Evolutionary conservation across 352 stramenopile species (phyloP).

Genomic region (Globisporangium orthogonon): DNA sequence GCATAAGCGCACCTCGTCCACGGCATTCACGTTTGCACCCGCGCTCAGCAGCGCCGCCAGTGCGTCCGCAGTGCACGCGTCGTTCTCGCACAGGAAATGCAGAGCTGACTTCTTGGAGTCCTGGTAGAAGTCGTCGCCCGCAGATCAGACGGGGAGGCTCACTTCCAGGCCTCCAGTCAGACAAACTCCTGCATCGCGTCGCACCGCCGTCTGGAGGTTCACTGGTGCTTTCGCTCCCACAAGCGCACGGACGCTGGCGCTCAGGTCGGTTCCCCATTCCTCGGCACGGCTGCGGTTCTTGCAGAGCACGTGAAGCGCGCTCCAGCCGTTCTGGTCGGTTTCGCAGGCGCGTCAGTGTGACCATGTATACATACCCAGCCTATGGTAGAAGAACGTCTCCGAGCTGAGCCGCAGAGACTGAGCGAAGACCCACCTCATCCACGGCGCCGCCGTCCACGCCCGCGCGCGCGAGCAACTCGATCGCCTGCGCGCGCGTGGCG

Average conservation of each 20-base stretch:
- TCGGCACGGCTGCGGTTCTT: slow-evolving; percentile 46
- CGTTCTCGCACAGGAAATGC: slow-evolving; percentile 74
- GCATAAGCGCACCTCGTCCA: slow-evolving; percentile 30
- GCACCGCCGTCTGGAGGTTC: slow-evolving; percentile 31
- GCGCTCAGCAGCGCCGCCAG: slow-evolving; percentile 40
- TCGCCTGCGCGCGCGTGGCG: slow-evolving; percentile 22
- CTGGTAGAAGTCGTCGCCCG: slow-evolving; percentile 8
- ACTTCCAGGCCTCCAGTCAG: not conserved
- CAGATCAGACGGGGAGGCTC: not conserved
- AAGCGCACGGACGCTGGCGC: slow-evolving; percentile 32
- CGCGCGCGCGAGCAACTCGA: slow-evolving; percentile 30
- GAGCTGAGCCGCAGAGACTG: too few species aligned
- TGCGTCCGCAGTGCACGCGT: slow-evolving; percentile 25
- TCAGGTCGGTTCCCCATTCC: slow-evolving; percentile 20
- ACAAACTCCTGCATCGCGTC: not conserved
- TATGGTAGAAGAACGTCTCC: too few species aligned
- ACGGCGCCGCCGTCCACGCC: slow-evolving; percentile 45
- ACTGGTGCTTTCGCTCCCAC: slow-evolving; percentile 28
- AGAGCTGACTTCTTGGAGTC: slow-evolving; percentile 52
- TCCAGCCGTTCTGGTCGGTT: slow-evolving; percentile 48
- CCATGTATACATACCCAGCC: too few species aligned
- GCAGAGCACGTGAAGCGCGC: slow-evolving; percentile 53
- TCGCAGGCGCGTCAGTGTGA: not conserved
- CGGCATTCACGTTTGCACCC: slow-evolving; percentile 26
- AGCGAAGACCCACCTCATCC: slow-evolving; percentile 42